Conservation (phyloP, 257 asterid genomes). For the Sherardia arvensis region DNA sequence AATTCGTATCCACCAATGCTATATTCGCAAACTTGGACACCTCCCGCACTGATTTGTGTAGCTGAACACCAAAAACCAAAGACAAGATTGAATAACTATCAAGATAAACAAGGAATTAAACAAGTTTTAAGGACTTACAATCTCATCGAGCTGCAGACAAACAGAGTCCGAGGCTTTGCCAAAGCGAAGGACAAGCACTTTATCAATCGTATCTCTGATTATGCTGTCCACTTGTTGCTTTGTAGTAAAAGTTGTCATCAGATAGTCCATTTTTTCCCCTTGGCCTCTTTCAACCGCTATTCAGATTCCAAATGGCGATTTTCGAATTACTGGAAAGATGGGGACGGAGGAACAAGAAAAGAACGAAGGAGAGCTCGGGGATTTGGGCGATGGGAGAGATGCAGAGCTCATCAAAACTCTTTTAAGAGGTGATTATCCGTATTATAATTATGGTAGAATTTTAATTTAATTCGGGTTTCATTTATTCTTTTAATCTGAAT, state of each 20-base stretch:
- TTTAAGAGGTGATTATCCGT: too few relatives aligned
- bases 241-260: slow-evolving; percentile 50
- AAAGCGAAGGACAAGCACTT: slow-evolving; percentile 92
- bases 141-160: slow-evolving; percentile 82
- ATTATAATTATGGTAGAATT: too few relatives aligned
- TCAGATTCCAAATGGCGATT: too few relatives aligned
- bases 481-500: too few relatives aligned
- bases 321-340: too few relatives aligned
- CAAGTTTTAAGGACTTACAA: slow-evolving; percentile 29
- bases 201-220: slow-evolving; percentile 80
- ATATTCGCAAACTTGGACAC: slow-evolving; percentile 73
- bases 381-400: too few relatives aligned
- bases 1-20: slow-evolving; percentile 74
- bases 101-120: background rate
- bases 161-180: slow-evolving; percentile 65
- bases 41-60: slow-evolving; percentile 68
- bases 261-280: slow-evolving; percentile 43
- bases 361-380: too few relatives aligned
- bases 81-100: background rate
- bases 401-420: too few relatives aligned
- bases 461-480: too few relatives aligned
- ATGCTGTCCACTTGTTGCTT: slow-evolving; percentile 62
- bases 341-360: too few relatives aligned
- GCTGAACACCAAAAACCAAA: slow-evolving; percentile 28
- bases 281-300: too few relatives aligned